These are phyloP conservation scores for Ustilago xerochloae DNA, from an alignment of 1,284 basidiomycete species.

Conservation along the genomic window DNA sequence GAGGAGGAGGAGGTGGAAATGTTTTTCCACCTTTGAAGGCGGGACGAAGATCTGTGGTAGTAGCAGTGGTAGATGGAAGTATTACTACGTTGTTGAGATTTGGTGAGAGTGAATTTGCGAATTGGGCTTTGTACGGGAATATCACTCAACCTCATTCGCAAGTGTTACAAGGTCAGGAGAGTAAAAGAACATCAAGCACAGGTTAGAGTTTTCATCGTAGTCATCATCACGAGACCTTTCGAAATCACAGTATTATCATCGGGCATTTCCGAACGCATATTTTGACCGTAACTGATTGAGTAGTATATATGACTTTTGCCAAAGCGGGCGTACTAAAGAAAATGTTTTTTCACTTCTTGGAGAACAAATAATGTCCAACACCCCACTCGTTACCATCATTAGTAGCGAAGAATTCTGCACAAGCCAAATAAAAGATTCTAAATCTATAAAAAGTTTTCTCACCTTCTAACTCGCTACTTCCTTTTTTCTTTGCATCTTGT, in stretches of 20 bases:
- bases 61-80: slow-evolving; percentile 90
- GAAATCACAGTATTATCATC: too few species aligned
- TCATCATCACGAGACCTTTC: too few species aligned
- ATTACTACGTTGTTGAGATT: slow-evolving; percentile 90
- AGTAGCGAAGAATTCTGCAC: slow-evolving; percentile 79
- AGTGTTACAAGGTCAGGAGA: neutral
- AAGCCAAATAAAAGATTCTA: slow-evolving; percentile 80
- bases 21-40: slow-evolving; percentile 75
- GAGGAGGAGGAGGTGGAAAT: slow-evolving; percentile 41
- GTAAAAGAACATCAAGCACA: too few species aligned
- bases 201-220: too few species aligned
- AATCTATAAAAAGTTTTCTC: slow-evolving; percentile 77
- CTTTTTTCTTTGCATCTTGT: slow-evolving; percentile 59
- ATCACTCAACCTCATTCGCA: neutral
- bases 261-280: too few species aligned
- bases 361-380: slow-evolving; percentile 73
- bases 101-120: slow-evolving; percentile 84
- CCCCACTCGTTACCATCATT: slow-evolving; percentile 77
- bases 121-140: slow-evolving; percentile 70
- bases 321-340: neutral
- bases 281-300: too few species aligned
- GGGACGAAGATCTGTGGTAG: slow-evolving; percentile 84
- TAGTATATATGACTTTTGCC: too few species aligned
- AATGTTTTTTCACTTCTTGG: slow-evolving; percentile 35
- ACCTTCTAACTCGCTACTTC: slow-evolving; percentile 71